These are phyloP conservation scores for Kwoniella bestiolae DNA, from an alignment of 768 basidiomycete genomes.

Conservation along the genomic window DNA sequence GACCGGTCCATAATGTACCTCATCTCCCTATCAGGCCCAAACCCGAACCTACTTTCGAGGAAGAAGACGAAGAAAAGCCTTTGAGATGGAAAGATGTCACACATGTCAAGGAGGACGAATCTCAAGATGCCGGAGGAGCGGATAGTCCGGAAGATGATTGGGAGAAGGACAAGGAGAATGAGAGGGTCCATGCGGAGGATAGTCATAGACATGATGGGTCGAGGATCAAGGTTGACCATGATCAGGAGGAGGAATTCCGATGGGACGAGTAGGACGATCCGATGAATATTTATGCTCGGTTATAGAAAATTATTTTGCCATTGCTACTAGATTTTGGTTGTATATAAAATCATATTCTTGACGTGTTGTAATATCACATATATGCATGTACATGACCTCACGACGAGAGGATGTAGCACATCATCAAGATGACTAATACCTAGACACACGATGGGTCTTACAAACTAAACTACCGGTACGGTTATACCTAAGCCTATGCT, in stretches of 20 bases:
- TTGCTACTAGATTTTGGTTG: slow-evolving; percentile 1
- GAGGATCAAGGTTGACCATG: not conserved
- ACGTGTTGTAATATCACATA: not conserved
- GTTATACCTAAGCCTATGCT: slow-evolving; percentile 12
- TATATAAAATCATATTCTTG: slow-evolving; percentile 1
- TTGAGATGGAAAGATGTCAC: not conserved
- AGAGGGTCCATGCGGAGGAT: not conserved
- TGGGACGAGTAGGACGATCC: not conserved
- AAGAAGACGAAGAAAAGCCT: not conserved
- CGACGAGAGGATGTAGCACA: not conserved
- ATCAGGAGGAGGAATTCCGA: not conserved
- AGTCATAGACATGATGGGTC: slow-evolving; percentile 2
- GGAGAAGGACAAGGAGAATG: not conserved
- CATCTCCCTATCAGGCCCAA: too few relatives aligned
- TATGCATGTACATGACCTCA: slow-evolving; percentile 20
- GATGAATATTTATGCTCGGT: not conserved
- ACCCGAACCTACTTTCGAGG: not conserved
- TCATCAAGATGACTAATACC: not conserved
- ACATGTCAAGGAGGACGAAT: not conserved
- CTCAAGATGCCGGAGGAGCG: not conserved
- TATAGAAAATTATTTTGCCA: too few relatives aligned
- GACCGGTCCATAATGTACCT: not conserved
- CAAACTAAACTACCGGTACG: too few relatives aligned
- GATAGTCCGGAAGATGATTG: not conserved
- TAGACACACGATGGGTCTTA: too few relatives aligned